Evolutionary conservation across 2,329 filamentous ascomycete species (phyloP), one percentile per base, ranked within the genome.

Genomic region (Apiospora sp.): DNA sequence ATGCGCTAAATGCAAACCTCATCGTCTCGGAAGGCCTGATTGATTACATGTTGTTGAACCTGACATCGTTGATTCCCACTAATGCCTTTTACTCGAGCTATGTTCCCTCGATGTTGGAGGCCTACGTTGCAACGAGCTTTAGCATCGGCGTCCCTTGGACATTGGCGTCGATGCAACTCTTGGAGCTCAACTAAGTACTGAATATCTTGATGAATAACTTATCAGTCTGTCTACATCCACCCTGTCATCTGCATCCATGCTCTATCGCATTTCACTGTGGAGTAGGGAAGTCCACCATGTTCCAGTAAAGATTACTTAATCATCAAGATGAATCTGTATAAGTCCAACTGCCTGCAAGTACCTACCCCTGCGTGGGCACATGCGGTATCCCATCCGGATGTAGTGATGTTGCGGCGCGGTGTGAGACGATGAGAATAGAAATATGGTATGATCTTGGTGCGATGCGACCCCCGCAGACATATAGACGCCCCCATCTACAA

Each of bases 401-500:
- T 10, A 61, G 27, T 22, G 6, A 10, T 61, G 14, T 61, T 64
- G 34, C 19, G 34, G 34, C 10, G 54, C 30, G 34, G 22, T 12
- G 41, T 64, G 58, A 64, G 34, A n/a, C 58, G 58, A 41, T 64
- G 34, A 16, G 58, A n/a, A 41, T 41, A 34, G 22, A 4, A 41
- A 64, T 64, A 16, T 64, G 34, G 58, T 41, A 64, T 64, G 58
- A 64, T 34, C 58, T 64, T 64, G 58, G 22, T 34, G 58, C 22
- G 58, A 41, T 64, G 37, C 34, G 41, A 30, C 58, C 58, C 48
- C 58, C 58, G 58, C 58, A n/a, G 34, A 41, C 4, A 34, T n/a
- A n/a, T 64, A 64, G 34, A n/a, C 19, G 12, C 58, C 58, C 30
- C 34, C 58, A 64, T 41, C 10, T n/a, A 64, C 58, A 13, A 34